Base-by-base conservation (phyloP, 1,284 basidiomycete genomes). In the Omphalotus olearius region DNA sequence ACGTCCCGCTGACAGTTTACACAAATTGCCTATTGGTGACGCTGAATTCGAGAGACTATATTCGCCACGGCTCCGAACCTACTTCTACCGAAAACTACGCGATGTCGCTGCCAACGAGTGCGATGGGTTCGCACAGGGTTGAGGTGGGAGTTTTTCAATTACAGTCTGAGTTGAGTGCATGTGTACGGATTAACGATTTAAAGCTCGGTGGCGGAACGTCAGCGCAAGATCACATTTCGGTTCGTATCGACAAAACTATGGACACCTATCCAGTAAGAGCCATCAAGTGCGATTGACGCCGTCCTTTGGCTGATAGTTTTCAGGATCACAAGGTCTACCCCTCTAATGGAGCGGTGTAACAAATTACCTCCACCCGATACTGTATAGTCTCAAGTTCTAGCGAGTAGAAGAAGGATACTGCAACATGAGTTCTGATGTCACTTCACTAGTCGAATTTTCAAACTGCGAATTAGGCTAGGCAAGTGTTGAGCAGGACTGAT, bases 1-100 rank as follows among this genome's bases (percentile, higher is more conserved):
- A 9, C 14, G 10, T 26, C 20, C 4, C 5, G 14, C n/a, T n/a
- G 4, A 25, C 33, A 55, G 53, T 55, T n/a, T 55, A 55, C 40
- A 55, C 53, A 11, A 55, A 55, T 37, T 55, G 50, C 18, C 38
- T 55, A n/a, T 46, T 55, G 17, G 45, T 51, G 5, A 55, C 53
- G 4, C 35, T 55, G 7, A 55, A 55, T 28, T 50, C 39, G 10
- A 43, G 53, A 38, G 45, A 51, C 37, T 51, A 48, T 35, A 51
- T 55, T 16, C 46, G 50, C 39, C 40, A 51, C 26, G 53, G 45
- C 23, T 52, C 50, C 23, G 25, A 51, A 13, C 25, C 25, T 14
- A 3, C 26, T 5, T 41, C 44, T 11, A 39, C 43, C 1, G 50
- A 47, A 17, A 33, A 35, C 11, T 46, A 46, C 41, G 44, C 45